Percentiles rank a stretch among this genome's conserved stretches.
phyloP scores from a whole-genome alignment of 208 protist species.

The Trypanosoma platydactyli region DNA sequence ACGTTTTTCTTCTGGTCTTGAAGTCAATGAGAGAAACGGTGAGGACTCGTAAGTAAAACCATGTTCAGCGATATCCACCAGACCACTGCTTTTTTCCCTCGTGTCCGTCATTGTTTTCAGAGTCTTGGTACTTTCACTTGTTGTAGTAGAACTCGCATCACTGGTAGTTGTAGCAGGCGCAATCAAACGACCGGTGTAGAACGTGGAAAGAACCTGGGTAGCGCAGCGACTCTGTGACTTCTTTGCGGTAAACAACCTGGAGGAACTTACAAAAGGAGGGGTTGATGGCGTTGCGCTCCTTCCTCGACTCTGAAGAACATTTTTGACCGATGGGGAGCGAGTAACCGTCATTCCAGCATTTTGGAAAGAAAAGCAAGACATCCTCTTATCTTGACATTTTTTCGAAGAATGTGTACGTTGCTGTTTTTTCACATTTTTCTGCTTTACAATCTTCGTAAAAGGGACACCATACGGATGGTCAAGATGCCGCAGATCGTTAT shows the following conservation, averaged over 20 bases:
- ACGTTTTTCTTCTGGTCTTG: neutral
- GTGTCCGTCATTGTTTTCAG: neutral
- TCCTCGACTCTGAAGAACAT: neutral
- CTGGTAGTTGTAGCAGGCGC: neutral
- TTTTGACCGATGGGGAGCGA: neutral
- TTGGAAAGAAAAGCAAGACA: neutral
- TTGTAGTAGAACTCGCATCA: neutral
- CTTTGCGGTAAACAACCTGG: neutral
- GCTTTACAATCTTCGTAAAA: neutral
- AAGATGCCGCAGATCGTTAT: neutral
- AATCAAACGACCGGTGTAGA: slow-evolving; percentile 22
- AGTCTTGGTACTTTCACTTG: neutral
- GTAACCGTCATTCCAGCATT: neutral
- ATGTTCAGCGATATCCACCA: no score
- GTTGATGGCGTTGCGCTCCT: neutral
- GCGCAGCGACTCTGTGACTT: neutral
- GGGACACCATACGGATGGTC: neutral
- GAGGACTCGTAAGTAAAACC: no score
- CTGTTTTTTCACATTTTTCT: neutral
- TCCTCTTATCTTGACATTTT: neutral
- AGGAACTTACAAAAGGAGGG: neutral
- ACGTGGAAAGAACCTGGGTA: neutral
- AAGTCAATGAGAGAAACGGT: no score
- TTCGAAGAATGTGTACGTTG: neutral
- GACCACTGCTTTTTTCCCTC: neutral